Conservation (phyloP, 352 stramenopile genomes). For the Globisporangium splendens region DNA sequence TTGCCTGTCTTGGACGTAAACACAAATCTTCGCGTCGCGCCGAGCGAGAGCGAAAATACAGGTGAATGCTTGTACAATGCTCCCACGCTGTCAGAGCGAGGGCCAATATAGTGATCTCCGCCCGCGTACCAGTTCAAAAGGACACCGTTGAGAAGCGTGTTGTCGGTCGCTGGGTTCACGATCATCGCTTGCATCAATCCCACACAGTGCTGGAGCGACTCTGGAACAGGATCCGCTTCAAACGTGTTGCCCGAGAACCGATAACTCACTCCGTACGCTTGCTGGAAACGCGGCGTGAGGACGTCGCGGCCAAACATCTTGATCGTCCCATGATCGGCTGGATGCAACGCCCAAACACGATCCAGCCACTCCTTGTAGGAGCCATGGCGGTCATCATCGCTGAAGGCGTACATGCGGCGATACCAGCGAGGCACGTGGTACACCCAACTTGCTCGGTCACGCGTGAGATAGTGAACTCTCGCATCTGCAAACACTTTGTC, state of each 20-base stretch:
- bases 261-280: conserved; percentile 52
- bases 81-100: conserved; percentile 69
- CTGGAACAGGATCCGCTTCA: conserved; percentile 36
- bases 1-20: conserved; percentile 9
- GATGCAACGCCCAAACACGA: too few relatives aligned
- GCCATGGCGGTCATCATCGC: too few relatives aligned
- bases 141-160: conserved; percentile 35
- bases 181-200: conserved; percentile 41
- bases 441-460: conserved; percentile 45
- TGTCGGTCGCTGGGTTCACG: conserved; percentile 20
- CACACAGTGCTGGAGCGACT: conserved; percentile 34
- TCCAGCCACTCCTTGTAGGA: too few relatives aligned
- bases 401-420: conserved; percentile 13
- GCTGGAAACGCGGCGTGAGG: conserved; percentile 64
- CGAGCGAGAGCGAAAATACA: conserved; percentile 37
- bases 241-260: conserved; percentile 64
- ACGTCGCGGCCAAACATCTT: conserved; percentile 63
- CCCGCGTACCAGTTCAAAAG: conserved; percentile 86
- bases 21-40: conserved; percentile 35
- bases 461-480: conserved; percentile 19
- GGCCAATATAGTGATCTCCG: conserved; percentile 78
- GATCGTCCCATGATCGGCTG: conserved; percentile 31
- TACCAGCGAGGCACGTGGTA: conserved; percentile 63
- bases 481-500: conserved; percentile 1
- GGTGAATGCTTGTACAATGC: conserved; percentile 37